Evolutionary conservation across 1,139 yeast species (phyloP), one percentile per base, ranked within the genome.

Genomic region (Yamadazyma diddensiae): DNA sequence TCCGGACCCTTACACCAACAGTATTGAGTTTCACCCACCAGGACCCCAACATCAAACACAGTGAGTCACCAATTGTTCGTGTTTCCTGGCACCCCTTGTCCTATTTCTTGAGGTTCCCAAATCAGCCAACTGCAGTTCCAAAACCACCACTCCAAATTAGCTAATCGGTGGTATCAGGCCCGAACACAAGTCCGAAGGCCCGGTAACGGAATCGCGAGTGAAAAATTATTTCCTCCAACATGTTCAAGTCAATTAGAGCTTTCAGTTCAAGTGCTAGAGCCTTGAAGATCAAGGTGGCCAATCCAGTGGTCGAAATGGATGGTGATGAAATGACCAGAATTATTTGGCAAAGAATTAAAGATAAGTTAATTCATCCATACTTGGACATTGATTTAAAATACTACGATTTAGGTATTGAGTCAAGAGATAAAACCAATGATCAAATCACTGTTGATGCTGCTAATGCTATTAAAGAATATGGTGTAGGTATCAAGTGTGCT

Each of bases 291-390:
- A 73, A 78, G 51, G 97, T 90, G 39, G 75, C 78, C 59, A 82
- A 77, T 53, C 97, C 97, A 53, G 71, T 90, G 48, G 97, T 90
- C 46, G 97, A 90, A 59, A 74, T 90, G 75, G 97, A 90, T 53
- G 97, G 97, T 49, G 97, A 90, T 60, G 97, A 90, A 64, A 85
- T 79, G 92, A 87, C 94, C 54, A 76, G 95, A 57, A 85, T 87
- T 55, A 87, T 87, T 65, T 87, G 96, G 96, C 73, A 83, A 49
- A 70, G 78, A 55, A 87, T 87, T 65, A 83, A 82, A 65, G 82
- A 78, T 45, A 79, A 84, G 64, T 76, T 90, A 55, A 81, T 90
- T 57, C 67, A 72, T 39, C 97, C 97, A 24, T 86, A 81, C 62
- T 67, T 90, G 51, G 86, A 90, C 51, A 73, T 90, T 37, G 95